Evolutionary conservation across 2,329 filamentous ascomycete genomes (phyloP), one percentile per base, ranked within the genome.

Genomic region (Chrysosporium queenslandicum): DNA sequence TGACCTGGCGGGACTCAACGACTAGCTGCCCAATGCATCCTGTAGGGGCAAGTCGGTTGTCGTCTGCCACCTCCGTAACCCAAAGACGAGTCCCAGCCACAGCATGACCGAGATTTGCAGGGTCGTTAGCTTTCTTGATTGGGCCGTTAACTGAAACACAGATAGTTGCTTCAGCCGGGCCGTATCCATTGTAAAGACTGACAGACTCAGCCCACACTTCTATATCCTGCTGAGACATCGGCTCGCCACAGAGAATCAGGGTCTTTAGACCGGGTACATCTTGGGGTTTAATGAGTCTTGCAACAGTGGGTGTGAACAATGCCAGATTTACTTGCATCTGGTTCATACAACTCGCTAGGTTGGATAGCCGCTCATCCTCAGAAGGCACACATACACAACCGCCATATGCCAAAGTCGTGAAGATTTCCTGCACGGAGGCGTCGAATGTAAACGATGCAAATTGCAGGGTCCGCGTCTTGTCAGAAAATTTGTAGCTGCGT

Each of bases 301-400:
- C 77, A 23, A 84, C 73, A 0, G 78, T 72, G 0, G 80, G 76
- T 0, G 81, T 84, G 61, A 84, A 72, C 58, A 79, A 77, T 0
- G 72, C 75, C 68, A 74, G 76, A 34, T 73, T 77, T 34, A 76
- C 73, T 7, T 69, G 64, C 70, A 78, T 76, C 0, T 68, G 62
- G 1, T 72, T 70, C 29, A 81, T 75, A 1, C 71, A 71, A 0
- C 68, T 71, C 1, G 71, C 66, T 12, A 80, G 71, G 50, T 79
- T 71, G 43, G 73, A 69, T 1, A 74, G 56, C 39, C 74, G 67
- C 53, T 79, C 74, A 3, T 70, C 62, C 0, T 74, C 66, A 0
- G 74, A 73, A 0, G 80, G 78, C 1, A 83, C 71, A 52, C 80
- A 82, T 3, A 83, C 70, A 41, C 77, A 81, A 0, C 77, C 80